phyloP scores from a whole-genome alignment of 768 basidiomycete genomes.

The Xerocomellus intermedius region DNA sequence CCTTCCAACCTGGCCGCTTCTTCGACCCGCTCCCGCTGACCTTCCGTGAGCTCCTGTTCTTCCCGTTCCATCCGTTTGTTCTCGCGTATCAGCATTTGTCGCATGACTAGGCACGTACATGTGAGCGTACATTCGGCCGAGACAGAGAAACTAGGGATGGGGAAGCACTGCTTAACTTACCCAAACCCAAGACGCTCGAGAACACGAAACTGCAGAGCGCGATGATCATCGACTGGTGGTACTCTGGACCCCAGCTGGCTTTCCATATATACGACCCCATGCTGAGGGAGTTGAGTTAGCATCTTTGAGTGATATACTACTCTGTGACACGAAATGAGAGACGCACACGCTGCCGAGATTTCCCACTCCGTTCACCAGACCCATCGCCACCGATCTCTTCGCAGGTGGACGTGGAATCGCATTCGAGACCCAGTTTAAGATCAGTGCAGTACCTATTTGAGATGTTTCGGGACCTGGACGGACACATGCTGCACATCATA shows the following conservation, averaged over 20 bases:
- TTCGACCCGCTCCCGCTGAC: slow-evolving; percentile 48
- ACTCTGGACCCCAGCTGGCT: slow-evolving; percentile 57
- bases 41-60: slow-evolving; percentile 44
- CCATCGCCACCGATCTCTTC: slow-evolving; percentile 52
- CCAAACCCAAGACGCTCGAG: slow-evolving; percentile 31
- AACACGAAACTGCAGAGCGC: slow-evolving; percentile 35
- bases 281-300: slow-evolving; percentile 27
- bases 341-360: slow-evolving; percentile 60
- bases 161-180: slow-evolving; percentile 24
- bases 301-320: not conserved
- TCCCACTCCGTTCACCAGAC: slow-evolving; percentile 59
- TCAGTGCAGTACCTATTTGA: slow-evolving; percentile 40
- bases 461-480: not conserved
- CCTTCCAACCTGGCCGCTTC: slow-evolving; percentile 61
- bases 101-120: slow-evolving; percentile 35
- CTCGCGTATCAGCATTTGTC: slow-evolving; percentile 44
- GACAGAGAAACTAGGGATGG: not conserved
- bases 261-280: slow-evolving; percentile 65
- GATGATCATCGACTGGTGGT: slow-evolving; percentile 63
- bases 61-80: slow-evolving; percentile 52
- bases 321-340: not conserved
- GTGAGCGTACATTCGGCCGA: too few species aligned
- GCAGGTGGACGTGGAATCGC: slow-evolving; percentile 59
- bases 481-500: not conserved
- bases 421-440: slow-evolving; percentile 62